These are phyloP conservation scores for Leccinum insigne DNA, from an alignment of 1,284 basidiomycete genomes.

Conservation along the genomic window DNA sequence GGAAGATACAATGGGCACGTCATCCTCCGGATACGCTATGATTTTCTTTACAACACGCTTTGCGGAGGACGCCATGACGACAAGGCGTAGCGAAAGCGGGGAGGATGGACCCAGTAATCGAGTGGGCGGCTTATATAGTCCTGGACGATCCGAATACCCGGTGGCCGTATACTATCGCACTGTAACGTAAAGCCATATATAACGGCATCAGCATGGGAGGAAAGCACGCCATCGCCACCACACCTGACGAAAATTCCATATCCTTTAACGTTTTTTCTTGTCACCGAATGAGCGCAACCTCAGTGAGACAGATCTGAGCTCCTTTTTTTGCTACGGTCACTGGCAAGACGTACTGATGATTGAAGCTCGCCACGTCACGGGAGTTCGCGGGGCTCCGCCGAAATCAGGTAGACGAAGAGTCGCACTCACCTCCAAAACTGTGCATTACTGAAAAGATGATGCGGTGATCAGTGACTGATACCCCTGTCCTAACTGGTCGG, in stretches of 20 bases:
- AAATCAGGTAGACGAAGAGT: background rate
- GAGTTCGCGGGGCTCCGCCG: background rate
- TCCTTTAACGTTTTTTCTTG: background rate
- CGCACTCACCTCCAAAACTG: too few relatives aligned
- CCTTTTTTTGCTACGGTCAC: background rate
- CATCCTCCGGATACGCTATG: constrained; percentile 61
- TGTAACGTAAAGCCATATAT: background rate
- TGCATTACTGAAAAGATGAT: background rate
- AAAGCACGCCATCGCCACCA: background rate
- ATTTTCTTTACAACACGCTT: constrained; percentile 56
- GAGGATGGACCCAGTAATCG: background rate
- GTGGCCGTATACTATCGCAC: background rate
- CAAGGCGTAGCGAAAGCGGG: background rate
- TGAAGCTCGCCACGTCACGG: background rate
- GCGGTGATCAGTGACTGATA: background rate
- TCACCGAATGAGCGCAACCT: background rate
- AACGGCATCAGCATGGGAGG: background rate
- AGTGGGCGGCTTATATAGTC: background rate
- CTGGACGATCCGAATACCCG: background rate
- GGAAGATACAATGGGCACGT: constrained; percentile 56
- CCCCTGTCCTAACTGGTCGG: background rate
- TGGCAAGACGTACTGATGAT: background rate
- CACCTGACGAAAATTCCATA: background rate
- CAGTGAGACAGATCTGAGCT: background rate
- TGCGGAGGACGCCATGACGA: constrained; percentile 41